Evolutionary conservation across 1,139 yeast genomes (phyloP).

Genomic region (Yarrowia galli): DNA sequence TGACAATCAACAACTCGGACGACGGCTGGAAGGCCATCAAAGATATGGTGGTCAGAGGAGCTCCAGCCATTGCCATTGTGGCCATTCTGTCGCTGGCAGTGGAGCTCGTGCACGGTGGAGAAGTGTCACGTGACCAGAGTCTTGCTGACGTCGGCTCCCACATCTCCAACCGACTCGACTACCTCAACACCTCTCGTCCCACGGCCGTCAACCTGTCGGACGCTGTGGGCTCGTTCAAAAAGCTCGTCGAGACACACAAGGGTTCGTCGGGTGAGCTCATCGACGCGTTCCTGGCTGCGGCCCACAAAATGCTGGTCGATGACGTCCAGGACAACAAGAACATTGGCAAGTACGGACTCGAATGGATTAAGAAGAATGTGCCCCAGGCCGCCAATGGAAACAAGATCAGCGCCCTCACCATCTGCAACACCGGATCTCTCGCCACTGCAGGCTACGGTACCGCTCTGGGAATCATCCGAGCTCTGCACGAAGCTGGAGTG

Average conservation of each 20-base stretch:
- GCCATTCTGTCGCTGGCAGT: constrained; percentile 86
- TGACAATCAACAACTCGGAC: constrained; percentile 63
- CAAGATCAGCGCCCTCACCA: constrained; percentile 77
- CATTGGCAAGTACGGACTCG: constrained; percentile 82
- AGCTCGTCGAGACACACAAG: constrained; percentile 42
- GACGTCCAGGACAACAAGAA: constrained; percentile 78
- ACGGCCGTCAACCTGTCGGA: constrained; percentile 93
- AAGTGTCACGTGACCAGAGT: constrained; percentile 38
- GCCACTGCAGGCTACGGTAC: constrained; percentile 99
- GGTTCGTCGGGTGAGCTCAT: constrained; percentile 51
- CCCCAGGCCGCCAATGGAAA: constrained; percentile 40
- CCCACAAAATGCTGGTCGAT: constrained; percentile 68
- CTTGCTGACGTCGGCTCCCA: background rate
- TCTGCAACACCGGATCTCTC: constrained; percentile 67
- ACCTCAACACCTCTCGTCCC: constrained; percentile 80
- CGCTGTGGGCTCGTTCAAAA: constrained; percentile 69
- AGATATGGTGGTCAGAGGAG: constrained; percentile 95
- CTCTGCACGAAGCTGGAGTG: constrained; percentile 57
- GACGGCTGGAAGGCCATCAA: constrained; percentile 86
- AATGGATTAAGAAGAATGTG: constrained; percentile 55
- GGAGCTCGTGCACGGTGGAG: constrained; percentile 55
- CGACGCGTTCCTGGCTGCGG: constrained; percentile 57
- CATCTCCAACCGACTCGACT: constrained; percentile 60
- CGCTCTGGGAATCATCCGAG: constrained; percentile 88
- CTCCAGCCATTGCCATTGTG: constrained; percentile 97